Evolutionary conservation across 495 filamentous ascomycete species (phyloP), one percentile per base, ranked within the genome.

Genomic region (Aspergillus cavernicola): DNA sequence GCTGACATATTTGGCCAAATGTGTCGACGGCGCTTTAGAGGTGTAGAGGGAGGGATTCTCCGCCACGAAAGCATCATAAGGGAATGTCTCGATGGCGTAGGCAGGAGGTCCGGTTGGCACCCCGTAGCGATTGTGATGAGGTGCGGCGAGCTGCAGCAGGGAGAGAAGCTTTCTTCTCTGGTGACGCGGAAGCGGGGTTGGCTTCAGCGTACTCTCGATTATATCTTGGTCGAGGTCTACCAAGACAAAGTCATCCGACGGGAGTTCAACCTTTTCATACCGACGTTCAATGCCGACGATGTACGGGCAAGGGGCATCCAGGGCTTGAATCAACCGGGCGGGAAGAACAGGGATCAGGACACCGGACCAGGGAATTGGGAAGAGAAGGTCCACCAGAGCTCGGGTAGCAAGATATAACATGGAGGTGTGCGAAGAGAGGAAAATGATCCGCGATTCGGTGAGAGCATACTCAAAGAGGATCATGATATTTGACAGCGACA

Each of bases 291-390:
- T 89, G 38, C 93, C 93, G 16, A 96, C 88, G 53, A 98, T 96
- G 62, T 97, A 98, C 0, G 93, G 93, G 56, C 93, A 97, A 15
- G 93, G 93, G 1, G 93, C 93, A 62, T 97, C 92, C 16, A 97
- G 77, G 7, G 89, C 91, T 50, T 92, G 90, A 13, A 97, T 75
- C 31, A 97, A 73, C 26, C 92, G 82, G 15, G 89, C 90, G 19
- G 92, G 92, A 19, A 97, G 76, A 33, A 97, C 82, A 9, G 92
- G 92, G 50, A 97, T 97, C 58, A 95, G 87, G 36, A 97, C 90
- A 57, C 90, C 91, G 15, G 87, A 79, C 92, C 93, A 98, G 40
- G 87, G 85, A 41, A 97, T 70, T 2, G 93, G 93, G 67, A 95
- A 98, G 32, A 98, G 71, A 20, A 98, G 74, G 67, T 85, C 89